Evolutionary conservation across 2,329 filamentous ascomycete species (phyloP).

Genomic region (Monilinia fructicola): DNA sequence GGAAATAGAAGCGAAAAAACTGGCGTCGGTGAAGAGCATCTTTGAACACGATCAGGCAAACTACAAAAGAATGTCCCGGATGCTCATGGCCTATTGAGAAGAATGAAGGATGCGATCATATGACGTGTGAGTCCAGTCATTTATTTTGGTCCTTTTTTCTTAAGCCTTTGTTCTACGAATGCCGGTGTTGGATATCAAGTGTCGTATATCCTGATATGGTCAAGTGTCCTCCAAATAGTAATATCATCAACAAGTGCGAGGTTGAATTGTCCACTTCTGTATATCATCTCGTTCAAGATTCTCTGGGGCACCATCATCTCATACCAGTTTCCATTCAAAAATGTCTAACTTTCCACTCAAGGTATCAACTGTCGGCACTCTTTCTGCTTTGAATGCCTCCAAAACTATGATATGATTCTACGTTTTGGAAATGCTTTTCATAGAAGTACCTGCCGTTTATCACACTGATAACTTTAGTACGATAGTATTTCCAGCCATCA

Average conservation of each 20-base stretch:
- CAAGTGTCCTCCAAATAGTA: not conserved
- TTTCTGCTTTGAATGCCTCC: not conserved
- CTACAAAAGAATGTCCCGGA: slow-evolving; percentile 10
- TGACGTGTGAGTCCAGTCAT: not conserved
- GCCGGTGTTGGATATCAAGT: not conserved
- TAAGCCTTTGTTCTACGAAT: not conserved
- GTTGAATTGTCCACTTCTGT: not conserved
- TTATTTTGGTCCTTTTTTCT: not conserved
- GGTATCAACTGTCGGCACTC: not conserved
- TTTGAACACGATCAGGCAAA: slow-evolving; percentile 1
- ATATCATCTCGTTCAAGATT: not conserved
- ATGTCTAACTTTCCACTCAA: not conserved
- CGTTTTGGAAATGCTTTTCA: not conserved
- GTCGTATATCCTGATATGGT: not conserved
- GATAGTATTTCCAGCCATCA: no score
- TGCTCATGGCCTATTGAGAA: not conserved
- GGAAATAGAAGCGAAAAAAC: not conserved
- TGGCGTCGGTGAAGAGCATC: not conserved
- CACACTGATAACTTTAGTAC: not conserved
- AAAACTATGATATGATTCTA: not conserved
- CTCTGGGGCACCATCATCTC: not conserved
- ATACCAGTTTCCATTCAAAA: not conserved
- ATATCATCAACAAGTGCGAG: not conserved
- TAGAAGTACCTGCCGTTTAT: slow-evolving; percentile 11
- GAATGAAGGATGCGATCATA: not conserved